Evolutionary conservation across 345 rosid genomes (phyloP).

Genomic region (Litchi chinensis): DNA sequence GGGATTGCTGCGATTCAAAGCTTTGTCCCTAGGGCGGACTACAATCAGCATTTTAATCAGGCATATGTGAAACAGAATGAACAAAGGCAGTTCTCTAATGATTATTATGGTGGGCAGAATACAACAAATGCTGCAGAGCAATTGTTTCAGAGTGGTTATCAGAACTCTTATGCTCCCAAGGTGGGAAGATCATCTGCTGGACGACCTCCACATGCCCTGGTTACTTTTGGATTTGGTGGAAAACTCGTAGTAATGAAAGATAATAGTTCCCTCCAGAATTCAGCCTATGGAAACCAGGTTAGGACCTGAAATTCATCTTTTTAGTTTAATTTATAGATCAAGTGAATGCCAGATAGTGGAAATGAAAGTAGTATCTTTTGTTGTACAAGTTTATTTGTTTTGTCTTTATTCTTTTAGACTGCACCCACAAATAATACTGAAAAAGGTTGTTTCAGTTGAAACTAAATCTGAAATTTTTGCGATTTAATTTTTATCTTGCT

Average conservation of each 20-base stretch:
- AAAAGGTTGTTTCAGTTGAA: not conserved
- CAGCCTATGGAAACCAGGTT: conserved; percentile 80
- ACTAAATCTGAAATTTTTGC: not conserved
- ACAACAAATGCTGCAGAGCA: conserved; percentile 44
- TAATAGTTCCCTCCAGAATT: conserved; percentile 42
- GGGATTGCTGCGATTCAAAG: conserved; percentile 48
- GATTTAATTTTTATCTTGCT: not conserved
- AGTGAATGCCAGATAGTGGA: not conserved
- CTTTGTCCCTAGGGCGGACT: conserved; percentile 43
- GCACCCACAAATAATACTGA: not conserved
- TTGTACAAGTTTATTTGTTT: not conserved
- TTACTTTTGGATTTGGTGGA: conserved; percentile 96
- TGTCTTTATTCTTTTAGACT: not conserved
- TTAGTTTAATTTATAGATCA: conserved; percentile 12
- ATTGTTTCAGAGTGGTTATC: conserved; percentile 57
- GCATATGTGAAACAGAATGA: conserved; percentile 52
- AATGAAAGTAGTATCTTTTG: not conserved
- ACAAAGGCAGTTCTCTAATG: conserved; percentile 50
- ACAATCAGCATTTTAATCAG: conserved; percentile 51
- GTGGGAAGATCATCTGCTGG: conserved; percentile 82
- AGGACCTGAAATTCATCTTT: conserved; percentile 27
- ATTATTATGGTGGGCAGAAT: conserved; percentile 52
- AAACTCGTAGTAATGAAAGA: conserved; percentile 83
- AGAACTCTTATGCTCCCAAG: conserved; percentile 56
- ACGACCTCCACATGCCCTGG: conserved; percentile 93